These are phyloP conservation scores for Canariomyces notabilis DNA, from an alignment of 2,329 filamentous ascomycete genomes.

Conservation along the genomic window DNA sequence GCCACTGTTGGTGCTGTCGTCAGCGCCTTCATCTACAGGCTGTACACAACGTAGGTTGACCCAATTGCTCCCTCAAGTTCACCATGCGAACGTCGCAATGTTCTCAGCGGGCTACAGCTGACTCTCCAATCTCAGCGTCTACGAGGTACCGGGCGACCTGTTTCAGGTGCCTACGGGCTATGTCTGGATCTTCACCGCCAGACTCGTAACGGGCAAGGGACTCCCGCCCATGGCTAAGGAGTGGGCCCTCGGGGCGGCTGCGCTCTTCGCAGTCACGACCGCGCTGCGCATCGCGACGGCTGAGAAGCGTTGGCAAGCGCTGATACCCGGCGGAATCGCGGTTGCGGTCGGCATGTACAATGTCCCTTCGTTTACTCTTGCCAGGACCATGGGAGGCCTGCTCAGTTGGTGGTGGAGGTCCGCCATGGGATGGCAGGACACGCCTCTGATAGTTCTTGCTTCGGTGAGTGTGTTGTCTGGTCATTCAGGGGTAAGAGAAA, in stretches of 20 bases:
- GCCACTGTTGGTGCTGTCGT: constrained; percentile 80
- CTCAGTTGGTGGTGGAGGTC: constrained; percentile 71
- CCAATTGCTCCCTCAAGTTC: neutral
- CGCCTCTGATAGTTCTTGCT: constrained; percentile 83
- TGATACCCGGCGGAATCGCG: constrained; percentile 87
- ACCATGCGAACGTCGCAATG: neutral
- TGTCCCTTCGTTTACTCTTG: constrained; percentile 89
- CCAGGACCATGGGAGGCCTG: constrained; percentile 73
- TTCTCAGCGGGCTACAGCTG: neutral
- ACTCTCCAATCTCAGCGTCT: constrained; percentile 52
- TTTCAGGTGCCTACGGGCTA: constrained; percentile 94
- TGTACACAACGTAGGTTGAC: constrained; percentile 63
- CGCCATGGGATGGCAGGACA: constrained; percentile 51
- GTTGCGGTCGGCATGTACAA: constrained; percentile 98
- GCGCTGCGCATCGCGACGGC: constrained; percentile 57
- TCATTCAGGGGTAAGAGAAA: neutral
- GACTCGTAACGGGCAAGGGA: constrained; percentile 86
- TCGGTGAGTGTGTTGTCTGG: constrained; percentile 42
- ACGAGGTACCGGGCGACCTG: constrained; percentile 78
- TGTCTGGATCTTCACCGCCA: constrained; percentile 95
- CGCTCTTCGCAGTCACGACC: constrained; percentile 69
- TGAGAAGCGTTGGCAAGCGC: constrained; percentile 62
- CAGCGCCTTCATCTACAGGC: constrained; percentile 78
- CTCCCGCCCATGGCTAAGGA: constrained; percentile 77
- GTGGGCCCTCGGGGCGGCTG: constrained; percentile 70